Percentiles rank a stretch among this genome's conserved stretches.
Conservation (phyloP, 345 rosid species). For the Adansonia digitata region DNA sequence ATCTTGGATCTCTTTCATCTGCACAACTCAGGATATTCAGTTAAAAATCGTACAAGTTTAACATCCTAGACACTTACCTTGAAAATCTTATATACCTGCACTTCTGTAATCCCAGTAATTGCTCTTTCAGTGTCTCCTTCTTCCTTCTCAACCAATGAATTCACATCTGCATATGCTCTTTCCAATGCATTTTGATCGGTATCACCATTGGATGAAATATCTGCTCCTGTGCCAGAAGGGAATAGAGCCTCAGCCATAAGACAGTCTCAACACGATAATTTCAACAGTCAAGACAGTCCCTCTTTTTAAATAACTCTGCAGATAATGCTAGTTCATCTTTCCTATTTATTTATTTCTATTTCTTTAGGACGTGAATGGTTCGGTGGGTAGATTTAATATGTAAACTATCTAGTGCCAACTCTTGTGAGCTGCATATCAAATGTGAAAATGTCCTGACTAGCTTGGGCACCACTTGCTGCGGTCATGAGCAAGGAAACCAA, state of each 20-base stretch:
- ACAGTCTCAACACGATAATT: constrained; percentile 1
- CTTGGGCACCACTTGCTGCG: not conserved
- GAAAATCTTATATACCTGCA: constrained; percentile 47
- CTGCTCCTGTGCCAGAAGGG: constrained; percentile 35
- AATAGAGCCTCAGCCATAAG: not conserved
- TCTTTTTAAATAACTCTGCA: not conserved
- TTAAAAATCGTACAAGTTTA: not conserved
- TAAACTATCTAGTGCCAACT: not conserved
- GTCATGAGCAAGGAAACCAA: not conserved
- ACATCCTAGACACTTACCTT: not conserved
- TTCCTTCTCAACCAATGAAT: constrained; percentile 56
- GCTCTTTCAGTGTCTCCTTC: constrained; percentile 62
- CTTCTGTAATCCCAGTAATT: constrained; percentile 46
- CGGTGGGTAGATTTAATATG: not conserved
- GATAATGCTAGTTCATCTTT: not conserved
- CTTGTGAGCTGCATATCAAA: not conserved
- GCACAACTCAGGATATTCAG: constrained; percentile 15
- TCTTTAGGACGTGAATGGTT: not conserved
- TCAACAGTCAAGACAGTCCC: not conserved
- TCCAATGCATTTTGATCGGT: constrained; percentile 25
- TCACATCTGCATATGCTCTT: constrained; percentile 38
- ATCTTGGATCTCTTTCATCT: constrained; percentile 75
- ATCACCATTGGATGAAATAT: constrained; percentile 37
- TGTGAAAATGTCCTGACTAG: not conserved
- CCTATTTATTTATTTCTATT: not conserved